Evolutionary conservation across 1,284 basidiomycete species (phyloP).

Genomic region (Ustilago tritici): DNA sequence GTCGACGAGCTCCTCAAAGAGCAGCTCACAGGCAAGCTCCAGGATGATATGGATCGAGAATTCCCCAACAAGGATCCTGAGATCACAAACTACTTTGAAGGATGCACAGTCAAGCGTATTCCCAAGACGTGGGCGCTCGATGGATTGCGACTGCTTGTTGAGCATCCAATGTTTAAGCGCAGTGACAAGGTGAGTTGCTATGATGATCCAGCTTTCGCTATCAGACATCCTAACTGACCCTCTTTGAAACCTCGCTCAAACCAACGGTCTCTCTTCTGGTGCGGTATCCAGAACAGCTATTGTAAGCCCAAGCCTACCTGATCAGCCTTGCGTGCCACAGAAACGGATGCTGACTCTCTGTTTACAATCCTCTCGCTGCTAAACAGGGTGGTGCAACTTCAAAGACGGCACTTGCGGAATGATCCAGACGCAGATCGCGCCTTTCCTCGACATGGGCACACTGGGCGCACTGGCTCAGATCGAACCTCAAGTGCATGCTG

Average conservation of each 20-base stretch:
- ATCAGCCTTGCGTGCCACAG: neutral
- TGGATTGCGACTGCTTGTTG: conserved; percentile 32
- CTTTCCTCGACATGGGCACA: conserved; percentile 46
- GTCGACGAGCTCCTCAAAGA: conserved; percentile 51
- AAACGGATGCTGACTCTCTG: neutral
- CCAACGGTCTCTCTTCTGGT: conserved; percentile 39
- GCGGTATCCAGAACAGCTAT: conserved; percentile 48
- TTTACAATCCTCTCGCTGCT: neutral
- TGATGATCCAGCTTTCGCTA: neutral
- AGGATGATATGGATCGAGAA: conserved; percentile 37
- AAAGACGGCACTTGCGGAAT: conserved; percentile 47
- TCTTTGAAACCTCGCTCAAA: neutral
- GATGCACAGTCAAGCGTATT: conserved; percentile 34
- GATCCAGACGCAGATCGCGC: conserved; percentile 44
- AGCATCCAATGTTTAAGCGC: conserved; percentile 38
- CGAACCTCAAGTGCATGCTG: conserved; percentile 40
- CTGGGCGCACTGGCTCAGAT: conserved; percentile 35
- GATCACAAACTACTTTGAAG: conserved; percentile 38
- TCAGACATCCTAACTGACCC: neutral
- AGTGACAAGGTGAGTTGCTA: conserved; percentile 16
- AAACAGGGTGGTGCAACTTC: conserved; percentile 32
- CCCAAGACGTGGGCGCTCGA: conserved; percentile 49
- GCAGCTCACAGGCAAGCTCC: conserved; percentile 46
- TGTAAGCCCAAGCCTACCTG: conserved; percentile 12
- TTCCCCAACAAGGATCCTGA: conserved; percentile 37